Evolutionary conservation across 371 early-diverging fungal species (phyloP), one percentile per base, ranked within the genome.

Genomic region (Circinella umbellata): DNA sequence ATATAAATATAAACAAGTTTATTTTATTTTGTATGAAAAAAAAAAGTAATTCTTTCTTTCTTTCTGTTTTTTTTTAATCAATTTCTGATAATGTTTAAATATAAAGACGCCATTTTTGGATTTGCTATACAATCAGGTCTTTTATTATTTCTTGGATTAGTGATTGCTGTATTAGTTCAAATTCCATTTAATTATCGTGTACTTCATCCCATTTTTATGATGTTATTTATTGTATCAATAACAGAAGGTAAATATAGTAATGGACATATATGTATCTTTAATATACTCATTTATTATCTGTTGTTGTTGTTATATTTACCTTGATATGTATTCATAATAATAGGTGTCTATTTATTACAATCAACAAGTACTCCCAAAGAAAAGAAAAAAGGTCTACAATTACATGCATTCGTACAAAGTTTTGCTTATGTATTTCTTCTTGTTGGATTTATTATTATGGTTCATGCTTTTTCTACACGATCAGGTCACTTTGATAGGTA

Each of bases 281-380:
- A 55, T 3, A 55, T 9, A 6, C 7, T 11, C 0, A 34, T 10
- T 57, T 27, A n/a, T 51, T 14, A 51, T 51, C 1, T 57, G n/a
- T n/a, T n/a, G n/a, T 57, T 9, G 27, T 27, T 27, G 27, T 27
- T 27, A 27, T 27, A 27, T 42, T 11, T 9, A 42, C 3, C 42
- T 9, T 11, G 6, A 42, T 42, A 42, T 42, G 11, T 11, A 42
- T 9, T 11, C 1, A 42, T 9, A 42, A 2, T 9, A 42, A 42
- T 42, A 14, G 80, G 76, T 17, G 67, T 73, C 35, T 38, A 55
- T 1, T 9, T 73, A 10, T 69, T 80, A 17, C 80, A 80, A 63
- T 67, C 70, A 20, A 70, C 76, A 3, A 51, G 49, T 11, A 72
- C 72, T 9, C 11, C 60, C 49, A 60, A 66, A 38, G 71, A 80